These are phyloP conservation scores for Exophiala lecanii-corni DNA, from an alignment of 2,329 filamentous ascomycete species.

Conservation along the genomic window DNA sequence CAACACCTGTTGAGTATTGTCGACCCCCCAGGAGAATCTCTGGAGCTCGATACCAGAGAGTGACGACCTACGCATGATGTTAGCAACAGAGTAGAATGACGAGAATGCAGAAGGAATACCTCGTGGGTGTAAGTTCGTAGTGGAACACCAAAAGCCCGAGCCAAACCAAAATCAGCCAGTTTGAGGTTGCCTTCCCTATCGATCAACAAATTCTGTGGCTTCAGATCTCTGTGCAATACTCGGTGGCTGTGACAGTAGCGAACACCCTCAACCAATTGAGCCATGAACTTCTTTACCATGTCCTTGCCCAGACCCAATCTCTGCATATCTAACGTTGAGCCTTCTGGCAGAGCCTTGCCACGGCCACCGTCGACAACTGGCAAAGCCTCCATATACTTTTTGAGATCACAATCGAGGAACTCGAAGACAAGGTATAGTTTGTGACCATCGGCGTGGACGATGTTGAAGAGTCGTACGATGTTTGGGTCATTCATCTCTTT, in stretches of 20 bases:
- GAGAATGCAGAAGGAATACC: no score
- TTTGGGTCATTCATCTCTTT: conserved; percentile 93
- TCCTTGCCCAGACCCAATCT: conserved; percentile 68
- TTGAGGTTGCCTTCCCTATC: conserved; percentile 83
- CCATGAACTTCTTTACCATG: conserved; percentile 92
- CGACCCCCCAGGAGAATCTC: conserved; percentile 87
- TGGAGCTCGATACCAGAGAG: conserved; percentile 67
- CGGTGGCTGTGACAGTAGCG: conserved; percentile 86
- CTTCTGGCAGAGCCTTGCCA: conserved; percentile 78
- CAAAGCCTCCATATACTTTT: conserved; percentile 93
- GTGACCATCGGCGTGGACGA: conserved; percentile 89
- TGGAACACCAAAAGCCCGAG: conserved; percentile 84
- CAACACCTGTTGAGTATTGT: conserved; percentile 88
- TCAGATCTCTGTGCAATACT: conserved; percentile 80
- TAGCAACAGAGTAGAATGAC: conserved; percentile 1
- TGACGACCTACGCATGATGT: conserved; percentile 14
- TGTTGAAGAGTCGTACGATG: conserved; percentile 83
- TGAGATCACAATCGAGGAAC: conserved; percentile 84
- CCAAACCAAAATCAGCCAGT: conserved; percentile 83
- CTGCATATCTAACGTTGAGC: conserved; percentile 59
- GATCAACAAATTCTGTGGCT: conserved; percentile 87
- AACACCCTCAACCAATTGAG: conserved; percentile 76
- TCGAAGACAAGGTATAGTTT: conserved; percentile 93
- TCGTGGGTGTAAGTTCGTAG: conserved; percentile 90
- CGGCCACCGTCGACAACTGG: conserved; percentile 79